A percentile compares a stretch with the other conserved stretches of the same genome.
Evolutionary conservation across 306 rosid species (phyloP).

Genomic region (Prosopis cineraria): DNA sequence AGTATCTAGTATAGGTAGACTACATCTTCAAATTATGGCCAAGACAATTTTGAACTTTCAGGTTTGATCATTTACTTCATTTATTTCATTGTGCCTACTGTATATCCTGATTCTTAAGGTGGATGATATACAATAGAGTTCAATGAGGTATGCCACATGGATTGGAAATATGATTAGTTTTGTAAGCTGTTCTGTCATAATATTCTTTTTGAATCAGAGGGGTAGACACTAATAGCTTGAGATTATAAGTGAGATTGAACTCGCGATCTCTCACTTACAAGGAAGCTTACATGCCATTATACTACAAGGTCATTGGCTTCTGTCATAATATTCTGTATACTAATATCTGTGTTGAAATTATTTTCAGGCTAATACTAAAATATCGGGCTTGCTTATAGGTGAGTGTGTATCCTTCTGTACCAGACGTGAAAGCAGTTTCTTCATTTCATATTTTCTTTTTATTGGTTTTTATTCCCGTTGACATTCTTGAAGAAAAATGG

Average conservation of each 20-base stretch:
- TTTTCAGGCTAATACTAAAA: background rate
- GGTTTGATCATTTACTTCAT: background rate
- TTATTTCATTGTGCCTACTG: background rate
- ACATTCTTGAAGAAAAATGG: too few species aligned
- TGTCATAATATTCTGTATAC: too few species aligned
- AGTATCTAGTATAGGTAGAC: background rate
- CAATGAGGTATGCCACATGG: background rate
- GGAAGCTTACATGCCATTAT: too few species aligned
- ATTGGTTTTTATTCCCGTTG: too few species aligned
- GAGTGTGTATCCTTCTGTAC: background rate
- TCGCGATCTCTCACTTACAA: too few species aligned
- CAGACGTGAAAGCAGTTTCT: background rate
- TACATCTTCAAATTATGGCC: background rate
- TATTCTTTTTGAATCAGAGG: too few species aligned
- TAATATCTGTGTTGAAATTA: background rate
- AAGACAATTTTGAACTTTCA: background rate
- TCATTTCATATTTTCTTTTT: background rate
- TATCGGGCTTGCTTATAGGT: background rate
- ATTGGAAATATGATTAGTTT: background rate
- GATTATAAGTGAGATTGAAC: too few species aligned
- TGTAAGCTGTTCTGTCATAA: too few species aligned
- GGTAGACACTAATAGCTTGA: too few species aligned
- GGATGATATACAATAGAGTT: background rate
- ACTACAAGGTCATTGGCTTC: too few species aligned
- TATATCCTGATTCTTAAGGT: background rate